Evolutionary conservation across 148 eudicot genomes (phyloP).

Genomic region (Vaccinium vitisidaea): DNA sequence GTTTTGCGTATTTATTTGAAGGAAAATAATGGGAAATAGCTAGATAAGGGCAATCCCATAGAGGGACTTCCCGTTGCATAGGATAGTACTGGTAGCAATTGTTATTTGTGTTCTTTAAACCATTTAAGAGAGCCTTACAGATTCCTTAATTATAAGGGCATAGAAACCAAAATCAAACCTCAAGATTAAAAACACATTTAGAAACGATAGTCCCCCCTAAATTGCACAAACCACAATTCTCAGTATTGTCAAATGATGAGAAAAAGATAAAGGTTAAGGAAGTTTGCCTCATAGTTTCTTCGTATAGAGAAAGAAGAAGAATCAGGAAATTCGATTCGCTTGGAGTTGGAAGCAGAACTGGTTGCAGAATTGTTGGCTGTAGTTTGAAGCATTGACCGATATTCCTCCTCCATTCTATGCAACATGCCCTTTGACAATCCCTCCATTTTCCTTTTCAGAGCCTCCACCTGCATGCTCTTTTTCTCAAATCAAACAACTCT

Average conservation of each 20-base stretch:
- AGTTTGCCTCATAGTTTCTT: slow-evolving; percentile 48
- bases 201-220: not conserved
- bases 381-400: slow-evolving; percentile 46
- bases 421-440: slow-evolving; percentile 68
- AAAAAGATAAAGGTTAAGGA: not conserved
- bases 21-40: not conserved
- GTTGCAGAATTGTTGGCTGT: slow-evolving; percentile 35
- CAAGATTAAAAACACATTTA: not conserved
- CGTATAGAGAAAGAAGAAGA: slow-evolving; percentile 33
- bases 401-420: slow-evolving; percentile 74
- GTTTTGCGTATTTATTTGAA: not conserved
- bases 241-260: not conserved
- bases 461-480: slow-evolving; percentile 48
- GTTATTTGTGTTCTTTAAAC: not conserved
- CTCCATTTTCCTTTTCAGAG: slow-evolving; percentile 67
- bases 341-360: slow-evolving; percentile 58
- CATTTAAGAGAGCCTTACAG: not conserved
- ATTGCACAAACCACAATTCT: not conserved
- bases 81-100: not conserved
- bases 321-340: slow-evolving; percentile 46
- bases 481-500: slow-evolving; percentile 3
- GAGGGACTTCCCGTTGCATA: not conserved
- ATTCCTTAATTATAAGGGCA: not conserved
- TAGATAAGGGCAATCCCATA: not conserved
- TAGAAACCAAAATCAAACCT: not conserved